Evolutionary conservation across 2,329 filamentous ascomycete species (phyloP).

Genomic region (Teratosphaeria pseudoeucalypti): DNA sequence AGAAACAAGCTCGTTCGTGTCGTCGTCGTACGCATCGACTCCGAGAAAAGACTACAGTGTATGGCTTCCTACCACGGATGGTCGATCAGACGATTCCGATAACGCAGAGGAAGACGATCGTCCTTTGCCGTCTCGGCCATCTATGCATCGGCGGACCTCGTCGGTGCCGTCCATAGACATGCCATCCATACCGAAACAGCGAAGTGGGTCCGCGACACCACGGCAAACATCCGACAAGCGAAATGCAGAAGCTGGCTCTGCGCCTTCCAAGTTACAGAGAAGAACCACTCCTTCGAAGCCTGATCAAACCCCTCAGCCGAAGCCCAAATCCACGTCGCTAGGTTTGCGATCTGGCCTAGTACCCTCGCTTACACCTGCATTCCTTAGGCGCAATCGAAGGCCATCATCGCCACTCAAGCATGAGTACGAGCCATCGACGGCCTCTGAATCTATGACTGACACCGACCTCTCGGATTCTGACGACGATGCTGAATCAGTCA

Average conservation of each 20-base stretch:
- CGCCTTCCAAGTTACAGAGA: slow-evolving; percentile 26
- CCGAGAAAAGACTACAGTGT: slow-evolving; percentile 35
- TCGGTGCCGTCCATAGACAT: slow-evolving; percentile 38
- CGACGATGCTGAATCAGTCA: slow-evolving; percentile 37
- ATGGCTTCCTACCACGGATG: slow-evolving; percentile 37
- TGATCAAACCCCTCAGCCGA: slow-evolving; percentile 15
- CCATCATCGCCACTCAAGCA: slow-evolving; percentile 92
- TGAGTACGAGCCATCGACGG: slow-evolving; percentile 82
- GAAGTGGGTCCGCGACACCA: slow-evolving; percentile 29
- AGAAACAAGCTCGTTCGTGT: slow-evolving; percentile 14
- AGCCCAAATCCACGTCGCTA: slow-evolving; percentile 12
- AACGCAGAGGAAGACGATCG: slow-evolving; percentile 18
- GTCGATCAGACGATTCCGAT: slow-evolving; percentile 20
- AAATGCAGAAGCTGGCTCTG: slow-evolving; percentile 18
- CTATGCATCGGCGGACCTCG: slow-evolving; percentile 35
- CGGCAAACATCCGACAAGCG: slow-evolving; percentile 17
- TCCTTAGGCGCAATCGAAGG: slow-evolving; percentile 47
- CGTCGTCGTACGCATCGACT: slow-evolving; percentile 2
- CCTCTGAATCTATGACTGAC: slow-evolving; percentile 50
- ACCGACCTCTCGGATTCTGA: slow-evolving; percentile 43
- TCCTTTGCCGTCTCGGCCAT: slow-evolving; percentile 19
- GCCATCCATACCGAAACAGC: slow-evolving; percentile 35
- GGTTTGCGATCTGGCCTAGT: slow-evolving; percentile 18
- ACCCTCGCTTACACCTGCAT: slow-evolving; percentile 26
- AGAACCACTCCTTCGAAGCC: slow-evolving; percentile 9